Conservation (phyloP, 352 stramenopile genomes). For the Phytophthora citricola region DNA sequence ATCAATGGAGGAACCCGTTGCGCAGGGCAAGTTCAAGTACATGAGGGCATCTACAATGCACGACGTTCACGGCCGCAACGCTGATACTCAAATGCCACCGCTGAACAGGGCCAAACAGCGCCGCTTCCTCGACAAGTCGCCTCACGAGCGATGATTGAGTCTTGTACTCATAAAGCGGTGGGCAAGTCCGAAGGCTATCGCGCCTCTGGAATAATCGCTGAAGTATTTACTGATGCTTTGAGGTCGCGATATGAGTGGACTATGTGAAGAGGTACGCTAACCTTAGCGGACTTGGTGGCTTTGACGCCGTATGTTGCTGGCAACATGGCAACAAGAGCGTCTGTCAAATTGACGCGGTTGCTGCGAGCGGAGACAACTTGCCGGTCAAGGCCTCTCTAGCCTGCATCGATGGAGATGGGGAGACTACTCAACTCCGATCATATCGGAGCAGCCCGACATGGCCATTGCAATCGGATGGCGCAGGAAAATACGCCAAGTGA, state of each 20-base stretch:
- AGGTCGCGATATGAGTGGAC: not conserved
- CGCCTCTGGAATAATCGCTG: too few relatives aligned
- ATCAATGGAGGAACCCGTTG: constrained; percentile 36
- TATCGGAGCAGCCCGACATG: not conserved
- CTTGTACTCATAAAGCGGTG: constrained; percentile 17
- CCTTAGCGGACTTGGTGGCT: not conserved
- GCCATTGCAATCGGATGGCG: constrained; percentile 7
- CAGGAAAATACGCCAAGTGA: constrained; percentile 22
- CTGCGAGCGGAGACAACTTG: not conserved
- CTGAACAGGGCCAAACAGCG: constrained; percentile 56
- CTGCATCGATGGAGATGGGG: not conserved
- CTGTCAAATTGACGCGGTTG: not conserved
- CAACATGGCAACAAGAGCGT: constrained; percentile 4
- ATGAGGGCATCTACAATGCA: constrained; percentile 54
- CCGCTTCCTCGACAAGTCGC: constrained; percentile 50
- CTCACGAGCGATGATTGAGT: constrained; percentile 44
- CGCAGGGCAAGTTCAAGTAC: constrained; percentile 57
- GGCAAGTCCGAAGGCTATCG: not conserved
- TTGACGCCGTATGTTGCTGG: constrained; percentile 3
- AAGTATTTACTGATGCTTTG: too few relatives aligned
- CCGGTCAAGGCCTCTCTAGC: not conserved
- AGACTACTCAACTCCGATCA: not conserved
- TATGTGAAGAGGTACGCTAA: not conserved
- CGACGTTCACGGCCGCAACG: constrained; percentile 42
- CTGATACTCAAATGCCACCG: constrained; percentile 40